phyloP scores from a whole-genome alignment of 371 early-diverging fungal genomes.

The Mortierella polycephala region DNA sequence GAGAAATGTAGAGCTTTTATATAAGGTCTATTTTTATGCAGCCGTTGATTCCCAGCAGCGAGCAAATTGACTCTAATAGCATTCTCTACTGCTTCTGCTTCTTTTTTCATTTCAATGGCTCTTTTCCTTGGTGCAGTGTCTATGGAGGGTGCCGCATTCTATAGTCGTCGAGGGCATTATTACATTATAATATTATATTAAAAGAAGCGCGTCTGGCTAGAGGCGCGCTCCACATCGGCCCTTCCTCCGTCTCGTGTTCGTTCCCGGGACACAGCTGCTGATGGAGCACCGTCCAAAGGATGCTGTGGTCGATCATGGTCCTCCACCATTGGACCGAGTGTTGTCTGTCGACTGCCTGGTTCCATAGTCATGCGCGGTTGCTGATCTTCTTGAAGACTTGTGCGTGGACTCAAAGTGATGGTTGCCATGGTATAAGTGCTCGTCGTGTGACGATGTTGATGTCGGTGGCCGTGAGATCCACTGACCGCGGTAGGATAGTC shows the following conservation, averaged over 20 bases:
- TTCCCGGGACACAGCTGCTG: not conserved
- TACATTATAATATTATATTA: too few species aligned
- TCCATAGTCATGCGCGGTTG: slow-evolving; percentile 4
- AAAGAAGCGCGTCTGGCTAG: too few species aligned
- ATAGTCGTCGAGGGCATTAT: too few species aligned
- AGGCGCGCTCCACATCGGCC: too few species aligned
- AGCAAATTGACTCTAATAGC: too few species aligned
- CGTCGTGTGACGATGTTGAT: slow-evolving; percentile 10
- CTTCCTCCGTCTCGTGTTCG: not conserved
- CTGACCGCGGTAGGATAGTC: not conserved
- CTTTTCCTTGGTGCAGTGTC: too few species aligned
- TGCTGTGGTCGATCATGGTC: not conserved
- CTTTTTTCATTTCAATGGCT: too few species aligned
- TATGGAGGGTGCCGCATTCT: too few species aligned
- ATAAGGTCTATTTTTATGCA: too few species aligned
- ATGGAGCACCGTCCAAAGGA: not conserved
- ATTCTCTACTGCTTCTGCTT: too few species aligned
- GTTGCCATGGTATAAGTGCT: slow-evolving; percentile 26
- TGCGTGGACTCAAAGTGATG: slow-evolving; percentile 27
- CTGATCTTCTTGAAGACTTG: slow-evolving; percentile 14
- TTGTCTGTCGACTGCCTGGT: slow-evolving; percentile 16
- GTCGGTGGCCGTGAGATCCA: slow-evolving; percentile 9
- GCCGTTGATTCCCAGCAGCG: too few species aligned
- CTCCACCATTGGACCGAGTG: not conserved
- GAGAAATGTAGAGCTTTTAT: too few species aligned